Percentiles rank a stretch among this genome's conserved stretches.
Evolutionary conservation across 495 filamentous ascomycete genomes (phyloP).

Genomic region (Penicillium bialowiezense): DNA sequence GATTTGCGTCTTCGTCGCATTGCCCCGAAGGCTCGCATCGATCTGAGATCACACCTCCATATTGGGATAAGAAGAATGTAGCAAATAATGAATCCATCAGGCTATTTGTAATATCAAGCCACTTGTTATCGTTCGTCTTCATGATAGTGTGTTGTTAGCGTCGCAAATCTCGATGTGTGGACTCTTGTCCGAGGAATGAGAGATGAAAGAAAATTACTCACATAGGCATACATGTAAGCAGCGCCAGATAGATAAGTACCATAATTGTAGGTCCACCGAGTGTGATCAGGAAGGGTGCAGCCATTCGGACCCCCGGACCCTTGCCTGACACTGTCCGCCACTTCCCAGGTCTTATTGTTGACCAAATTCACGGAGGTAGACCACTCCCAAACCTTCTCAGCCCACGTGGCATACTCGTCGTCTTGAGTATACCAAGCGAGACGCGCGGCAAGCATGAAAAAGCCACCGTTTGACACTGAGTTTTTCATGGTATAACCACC

Average conservation of each 20-base stretch:
- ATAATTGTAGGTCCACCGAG: slow-evolving; percentile 71
- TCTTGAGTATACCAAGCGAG: slow-evolving; percentile 69
- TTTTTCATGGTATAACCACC: slow-evolving; percentile 74
- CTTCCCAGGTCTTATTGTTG: slow-evolving; percentile 38
- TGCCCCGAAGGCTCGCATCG: slow-evolving; percentile 59
- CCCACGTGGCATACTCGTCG: slow-evolving; percentile 67
- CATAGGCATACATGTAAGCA: slow-evolving; percentile 68
- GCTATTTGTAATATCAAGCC: neutral
- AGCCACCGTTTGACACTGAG: slow-evolving; percentile 66
- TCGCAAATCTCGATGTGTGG: neutral
- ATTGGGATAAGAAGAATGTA: neutral
- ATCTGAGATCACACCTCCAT: slow-evolving; percentile 57
- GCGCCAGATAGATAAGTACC: slow-evolving; percentile 64
- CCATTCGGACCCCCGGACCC: slow-evolving; percentile 8
- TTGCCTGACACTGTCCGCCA: slow-evolving; percentile 47
- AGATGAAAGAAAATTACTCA: slow-evolving; percentile 1
- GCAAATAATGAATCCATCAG: neutral
- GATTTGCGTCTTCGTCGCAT: slow-evolving; percentile 61
- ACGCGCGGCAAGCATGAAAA: slow-evolving; percentile 72
- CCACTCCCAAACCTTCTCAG: slow-evolving; percentile 67
- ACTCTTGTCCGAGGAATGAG: neutral
- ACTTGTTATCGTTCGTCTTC: neutral
- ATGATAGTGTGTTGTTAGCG: neutral
- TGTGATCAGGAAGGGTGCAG: slow-evolving; percentile 28
- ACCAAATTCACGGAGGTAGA: slow-evolving; percentile 49